A percentile compares a stretch with the other conserved stretches of the same genome.
Evolutionary conservation across 805 yeast genomes (phyloP).

Genomic region (Cyberlindnera saturnus): DNA sequence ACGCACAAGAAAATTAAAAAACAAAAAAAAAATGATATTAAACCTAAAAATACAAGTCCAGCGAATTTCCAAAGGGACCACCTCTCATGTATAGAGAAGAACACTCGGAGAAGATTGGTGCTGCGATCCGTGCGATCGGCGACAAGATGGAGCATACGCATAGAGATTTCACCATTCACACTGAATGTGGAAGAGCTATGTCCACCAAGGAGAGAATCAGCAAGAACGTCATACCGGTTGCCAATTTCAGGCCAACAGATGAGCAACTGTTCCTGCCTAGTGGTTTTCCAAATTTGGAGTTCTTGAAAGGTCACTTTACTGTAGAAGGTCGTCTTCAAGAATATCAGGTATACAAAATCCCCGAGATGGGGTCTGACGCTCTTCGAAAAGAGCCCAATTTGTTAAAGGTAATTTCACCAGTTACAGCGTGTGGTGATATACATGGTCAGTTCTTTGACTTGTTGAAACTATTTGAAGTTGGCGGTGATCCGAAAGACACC

Average conservation of each 20-base stretch:
- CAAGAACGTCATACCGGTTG: conserved; percentile 57
- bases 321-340: conserved; percentile 76
- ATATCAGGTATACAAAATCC: conserved; percentile 62
- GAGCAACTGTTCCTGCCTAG: conserved; percentile 54
- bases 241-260: conserved; percentile 57
- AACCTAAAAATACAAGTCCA: too few relatives aligned
- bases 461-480: conserved; percentile 85
- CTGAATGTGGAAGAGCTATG: conserved; percentile 44
- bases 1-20: too few relatives aligned
- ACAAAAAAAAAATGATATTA: too few relatives aligned
- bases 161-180: conserved; percentile 34
- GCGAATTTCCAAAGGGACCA: too few relatives aligned
- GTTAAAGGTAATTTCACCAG: conserved; percentile 81
- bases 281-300: conserved; percentile 68
- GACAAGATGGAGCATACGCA: conserved; percentile 28
- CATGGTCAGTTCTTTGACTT: conserved; percentile 94
- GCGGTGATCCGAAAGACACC: conserved; percentile 79
- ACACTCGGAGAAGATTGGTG: conserved; percentile 52
- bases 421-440: conserved; percentile 92
- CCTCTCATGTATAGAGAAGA: neutral
- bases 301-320: conserved; percentile 66
- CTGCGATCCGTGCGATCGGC: conserved; percentile 57
- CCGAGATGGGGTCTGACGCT: conserved; percentile 56
- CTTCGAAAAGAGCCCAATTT: conserved; percentile 72
- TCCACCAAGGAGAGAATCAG: conserved; percentile 48